Base-by-base conservation (phyloP, 306 rosid genomes). In the Vigna reflexopilosa region DNA sequence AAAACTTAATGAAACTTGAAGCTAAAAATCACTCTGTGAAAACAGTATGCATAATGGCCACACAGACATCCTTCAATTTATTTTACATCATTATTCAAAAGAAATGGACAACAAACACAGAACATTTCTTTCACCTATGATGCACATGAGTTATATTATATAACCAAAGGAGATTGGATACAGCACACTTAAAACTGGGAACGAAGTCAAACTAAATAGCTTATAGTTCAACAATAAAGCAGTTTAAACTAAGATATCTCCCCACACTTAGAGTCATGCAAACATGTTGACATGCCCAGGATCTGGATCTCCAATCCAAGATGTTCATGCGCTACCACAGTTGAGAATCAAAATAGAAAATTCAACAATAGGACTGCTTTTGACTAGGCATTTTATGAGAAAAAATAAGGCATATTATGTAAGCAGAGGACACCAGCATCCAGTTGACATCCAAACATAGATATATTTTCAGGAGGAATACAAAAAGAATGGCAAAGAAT, bases 371-470 rank as follows among this genome's bases (percentile, higher is more conserved):
- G 17, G 48, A 72, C 64, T 54, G 76, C 67, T 70, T 16, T 47
- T 24, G 59, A 62, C 32, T 17, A 51, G 2, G 70, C n/a, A 6
- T n/a, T 3, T 34, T 47, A 69, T 75, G 50, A 38, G 73, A 63
- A 49, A 75, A 45, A 36, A 76, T 61, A 52, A 28, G 48, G 19
- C 45, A 20, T 47, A 14, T 34, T 65, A 72, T 64, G 47, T 56
- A 72, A 51, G 58, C 20, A 68, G 70, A 81, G 24, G 62, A 76
- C 32, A 81, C 54, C 59, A 54, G 70, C 45, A 44, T 76, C 68
- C 58, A 44, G 54, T 44, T 52, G 62, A 63, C 11, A 72, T 47
- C 73, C 61, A 65, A n/a, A 68, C 34, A 54, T 26, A 57, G 12
- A 62, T 45, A 80, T 40, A 64, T 57, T 56, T 28, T 57, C 67